Evolutionary conservation across 2,329 filamentous ascomycete genomes (phyloP).

Genomic region (Raffaelea arxii): DNA sequence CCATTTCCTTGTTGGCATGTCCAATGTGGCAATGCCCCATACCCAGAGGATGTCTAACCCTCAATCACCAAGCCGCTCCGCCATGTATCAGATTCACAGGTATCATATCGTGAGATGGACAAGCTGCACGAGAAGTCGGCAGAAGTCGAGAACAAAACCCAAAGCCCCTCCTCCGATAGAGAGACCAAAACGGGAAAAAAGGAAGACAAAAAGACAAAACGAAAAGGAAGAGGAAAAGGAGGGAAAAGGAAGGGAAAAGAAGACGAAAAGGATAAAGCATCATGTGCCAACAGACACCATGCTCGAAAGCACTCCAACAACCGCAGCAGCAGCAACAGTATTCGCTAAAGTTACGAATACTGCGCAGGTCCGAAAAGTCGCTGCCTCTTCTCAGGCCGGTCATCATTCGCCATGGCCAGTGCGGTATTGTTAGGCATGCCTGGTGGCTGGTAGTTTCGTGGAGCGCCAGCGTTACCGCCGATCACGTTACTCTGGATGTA

Average conservation of each 20-base stretch:
- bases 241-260: background rate
- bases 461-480: conserved; percentile 20
- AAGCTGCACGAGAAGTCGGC: background rate
- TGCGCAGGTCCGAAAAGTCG: conserved; percentile 31
- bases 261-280: background rate
- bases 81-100: no score
- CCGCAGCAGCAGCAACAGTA: no score
- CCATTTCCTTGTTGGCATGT: no score
- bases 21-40: no score
- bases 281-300: no score
- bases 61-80: no score
- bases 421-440: conserved; percentile 18
- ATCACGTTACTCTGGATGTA: conserved; percentile 35
- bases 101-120: background rate
- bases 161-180: background rate
- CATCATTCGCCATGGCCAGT: conserved; percentile 25
- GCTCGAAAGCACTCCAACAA: no score
- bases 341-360: conserved; percentile 4
- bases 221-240: background rate
- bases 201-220: background rate
- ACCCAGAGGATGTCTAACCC: no score
- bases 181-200: background rate
- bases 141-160: background rate
- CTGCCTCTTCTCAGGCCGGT: conserved; percentile 43
- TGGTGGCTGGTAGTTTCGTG: conserved; percentile 16